Evolutionary conservation across 805 yeast species (phyloP).

Genomic region (Ogataea saltuana): DNA sequence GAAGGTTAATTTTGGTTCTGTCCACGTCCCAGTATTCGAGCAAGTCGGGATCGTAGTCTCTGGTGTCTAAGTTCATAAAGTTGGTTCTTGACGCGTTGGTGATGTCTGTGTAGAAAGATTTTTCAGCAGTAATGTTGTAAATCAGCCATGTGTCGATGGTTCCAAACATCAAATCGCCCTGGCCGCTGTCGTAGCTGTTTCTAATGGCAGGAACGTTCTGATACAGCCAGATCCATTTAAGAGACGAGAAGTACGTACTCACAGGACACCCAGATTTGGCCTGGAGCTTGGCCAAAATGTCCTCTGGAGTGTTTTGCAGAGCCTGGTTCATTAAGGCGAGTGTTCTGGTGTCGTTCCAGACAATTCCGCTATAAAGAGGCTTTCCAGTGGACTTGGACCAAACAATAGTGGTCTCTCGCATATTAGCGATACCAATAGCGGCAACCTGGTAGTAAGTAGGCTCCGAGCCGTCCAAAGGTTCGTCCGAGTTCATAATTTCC

Average conservation of each 20-base stretch:
- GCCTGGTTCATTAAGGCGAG: conserved; percentile 65
- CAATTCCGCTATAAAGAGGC: conserved; percentile 86
- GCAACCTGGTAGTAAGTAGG: conserved; percentile 49
- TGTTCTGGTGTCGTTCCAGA: conserved; percentile 95
- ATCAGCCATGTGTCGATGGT: conserved; percentile 94
- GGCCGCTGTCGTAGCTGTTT: conserved; percentile 70
- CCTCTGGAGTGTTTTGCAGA: conserved; percentile 52
- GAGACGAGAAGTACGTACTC: conserved; percentile 88
- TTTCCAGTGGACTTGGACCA: conserved; percentile 85
- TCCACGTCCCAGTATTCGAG: conserved; percentile 81
- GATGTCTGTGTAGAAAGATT: conserved; percentile 76
- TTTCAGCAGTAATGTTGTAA: conserved; percentile 73
- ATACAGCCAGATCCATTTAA: conserved; percentile 85
- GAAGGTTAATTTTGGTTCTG: conserved; percentile 60
- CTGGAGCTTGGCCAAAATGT: conserved; percentile 56
- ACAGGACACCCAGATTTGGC: conserved; percentile 81
- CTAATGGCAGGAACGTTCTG: conserved; percentile 71
- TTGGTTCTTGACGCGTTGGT: conserved; percentile 92
- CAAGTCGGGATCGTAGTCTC: conserved; percentile 73
- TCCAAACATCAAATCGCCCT: conserved; percentile 78
- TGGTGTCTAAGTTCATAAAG: conserved; percentile 78
- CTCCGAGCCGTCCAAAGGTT: conserved; percentile 33
- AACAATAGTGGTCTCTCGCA: conserved; percentile 90
- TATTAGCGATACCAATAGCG: conserved; percentile 88
- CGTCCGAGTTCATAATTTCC: conserved; percentile 55